Evolutionary conservation across 495 filamentous ascomycete species (phyloP).

Genomic region (Talaromyces nanjingensis): DNA sequence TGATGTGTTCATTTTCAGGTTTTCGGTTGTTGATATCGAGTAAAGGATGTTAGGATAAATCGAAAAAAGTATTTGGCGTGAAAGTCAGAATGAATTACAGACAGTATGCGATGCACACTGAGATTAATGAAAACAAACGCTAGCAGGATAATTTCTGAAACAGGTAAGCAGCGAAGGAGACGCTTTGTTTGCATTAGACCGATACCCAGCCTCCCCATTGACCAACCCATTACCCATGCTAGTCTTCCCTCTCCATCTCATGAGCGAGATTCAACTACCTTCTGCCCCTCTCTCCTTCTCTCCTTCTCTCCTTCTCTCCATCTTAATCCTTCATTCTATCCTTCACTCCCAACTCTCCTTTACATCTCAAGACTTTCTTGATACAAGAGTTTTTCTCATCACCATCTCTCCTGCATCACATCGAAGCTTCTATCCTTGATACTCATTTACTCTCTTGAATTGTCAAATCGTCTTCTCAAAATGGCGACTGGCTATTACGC

Average conservation of each 20-base stretch:
- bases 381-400: neutral
- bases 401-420: neutral
- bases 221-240: neutral
- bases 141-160: conserved; percentile 10
- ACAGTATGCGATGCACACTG: neutral
- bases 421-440: neutral
- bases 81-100: neutral
- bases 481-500: neutral
- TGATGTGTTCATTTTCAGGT: neutral
- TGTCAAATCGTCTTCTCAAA: neutral
- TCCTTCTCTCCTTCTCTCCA: neutral
- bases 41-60: neutral
- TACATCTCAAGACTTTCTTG: neutral
- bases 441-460: neutral
- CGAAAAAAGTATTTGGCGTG: neutral
- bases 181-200: conserved; percentile 1
- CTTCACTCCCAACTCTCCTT: neutral
- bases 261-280: neutral
- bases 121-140: conserved; percentile 1
- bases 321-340: neutral
- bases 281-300: neutral
- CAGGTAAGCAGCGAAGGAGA: neutral
- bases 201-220: conserved; percentile 7
- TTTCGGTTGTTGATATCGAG: neutral
- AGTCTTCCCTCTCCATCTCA: neutral